A percentile compares a stretch with the other conserved stretches of the same genome.
Evolutionary conservation across 768 basidiomycete species (phyloP).

Genomic region (Pleurotus ostreatus): DNA sequence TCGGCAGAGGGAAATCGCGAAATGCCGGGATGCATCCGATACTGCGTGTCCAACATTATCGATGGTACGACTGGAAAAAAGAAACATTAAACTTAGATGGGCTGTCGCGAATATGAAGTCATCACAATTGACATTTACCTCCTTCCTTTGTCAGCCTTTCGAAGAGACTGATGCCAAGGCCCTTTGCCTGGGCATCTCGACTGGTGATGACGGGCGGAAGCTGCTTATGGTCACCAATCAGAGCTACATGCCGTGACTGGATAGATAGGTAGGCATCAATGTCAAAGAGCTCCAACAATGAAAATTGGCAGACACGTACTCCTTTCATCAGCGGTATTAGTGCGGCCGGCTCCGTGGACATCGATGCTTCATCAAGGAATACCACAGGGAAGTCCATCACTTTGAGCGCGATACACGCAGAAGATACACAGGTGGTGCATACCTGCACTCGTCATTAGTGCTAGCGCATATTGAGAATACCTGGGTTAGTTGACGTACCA

Average conservation of each 20-base stretch:
- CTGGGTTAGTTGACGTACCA: slow-evolving; percentile 41
- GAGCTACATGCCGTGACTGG: slow-evolving; percentile 76
- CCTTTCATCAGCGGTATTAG: slow-evolving; percentile 94
- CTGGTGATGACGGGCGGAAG: slow-evolving; percentile 86
- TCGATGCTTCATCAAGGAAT: slow-evolving; percentile 92
- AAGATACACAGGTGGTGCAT: slow-evolving; percentile 85
- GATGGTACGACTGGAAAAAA: slow-evolving; percentile 65
- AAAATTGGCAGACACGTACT: slow-evolving; percentile 40
- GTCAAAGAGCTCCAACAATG: too few relatives aligned
- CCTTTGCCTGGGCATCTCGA: slow-evolving; percentile 65
- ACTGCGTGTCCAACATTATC: slow-evolving; percentile 92
- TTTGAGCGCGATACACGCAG: slow-evolving; percentile 60
- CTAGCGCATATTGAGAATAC: too few relatives aligned
- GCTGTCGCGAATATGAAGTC: too few relatives aligned
- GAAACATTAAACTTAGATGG: neutral
- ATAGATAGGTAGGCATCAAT: too few relatives aligned
- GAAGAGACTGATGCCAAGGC: slow-evolving; percentile 79
- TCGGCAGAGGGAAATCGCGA: slow-evolving; percentile 81
- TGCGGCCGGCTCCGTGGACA: slow-evolving; percentile 93
- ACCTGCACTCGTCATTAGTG: slow-evolving; percentile 39
- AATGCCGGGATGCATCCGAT: slow-evolving; percentile 92
- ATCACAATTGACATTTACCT: slow-evolving; percentile 41
- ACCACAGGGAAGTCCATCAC: slow-evolving; percentile 89
- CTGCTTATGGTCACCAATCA: slow-evolving; percentile 98
- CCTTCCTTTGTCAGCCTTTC: slow-evolving; percentile 85